Evolutionary conservation across 1,284 basidiomycete species (phyloP).

Genomic region (Pisolithus thermaeus): DNA sequence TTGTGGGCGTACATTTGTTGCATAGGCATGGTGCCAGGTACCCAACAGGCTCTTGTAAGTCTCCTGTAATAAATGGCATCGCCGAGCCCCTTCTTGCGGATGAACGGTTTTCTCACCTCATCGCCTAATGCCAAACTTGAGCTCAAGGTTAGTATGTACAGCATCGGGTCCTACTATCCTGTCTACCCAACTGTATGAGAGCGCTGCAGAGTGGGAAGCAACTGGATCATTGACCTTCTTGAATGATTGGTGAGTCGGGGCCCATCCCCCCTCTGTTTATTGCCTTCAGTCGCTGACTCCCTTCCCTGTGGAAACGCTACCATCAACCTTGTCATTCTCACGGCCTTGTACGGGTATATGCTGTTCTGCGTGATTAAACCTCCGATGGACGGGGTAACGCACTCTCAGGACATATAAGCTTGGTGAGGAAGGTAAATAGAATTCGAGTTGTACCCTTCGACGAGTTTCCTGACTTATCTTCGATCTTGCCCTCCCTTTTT

Average conservation of each 20-base stretch:
- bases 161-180: slow-evolving; percentile 62
- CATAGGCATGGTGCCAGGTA: slow-evolving; percentile 81
- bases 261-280: slow-evolving; percentile 3
- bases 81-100: too few species aligned
- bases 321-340: too few species aligned
- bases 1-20: slow-evolving; percentile 72
- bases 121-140: neutral
- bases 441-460: too few species aligned
- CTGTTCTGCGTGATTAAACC: neutral
- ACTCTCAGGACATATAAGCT: slow-evolving; percentile 68
- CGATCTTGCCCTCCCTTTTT: neutral
- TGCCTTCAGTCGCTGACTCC: neutral
- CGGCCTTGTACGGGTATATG: too few species aligned
- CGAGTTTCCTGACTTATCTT: slow-evolving; percentile 1
- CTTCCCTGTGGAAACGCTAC: neutral
- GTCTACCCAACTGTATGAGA: slow-evolving; percentile 50
- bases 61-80: too few species aligned
- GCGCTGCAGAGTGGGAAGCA: slow-evolving; percentile 54
- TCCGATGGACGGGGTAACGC: too few species aligned
- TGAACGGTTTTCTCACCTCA: too few species aligned
- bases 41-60: slow-evolving; percentile 65
- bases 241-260: slow-evolving; percentile 59
- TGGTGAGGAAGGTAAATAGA: slow-evolving; percentile 60
- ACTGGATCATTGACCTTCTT: slow-evolving; percentile 64
- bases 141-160: slow-evolving; percentile 32